Evolutionary conservation across 2,329 filamentous ascomycete genomes (phyloP).

Genomic region (Furcasterigmium sp.): DNA sequence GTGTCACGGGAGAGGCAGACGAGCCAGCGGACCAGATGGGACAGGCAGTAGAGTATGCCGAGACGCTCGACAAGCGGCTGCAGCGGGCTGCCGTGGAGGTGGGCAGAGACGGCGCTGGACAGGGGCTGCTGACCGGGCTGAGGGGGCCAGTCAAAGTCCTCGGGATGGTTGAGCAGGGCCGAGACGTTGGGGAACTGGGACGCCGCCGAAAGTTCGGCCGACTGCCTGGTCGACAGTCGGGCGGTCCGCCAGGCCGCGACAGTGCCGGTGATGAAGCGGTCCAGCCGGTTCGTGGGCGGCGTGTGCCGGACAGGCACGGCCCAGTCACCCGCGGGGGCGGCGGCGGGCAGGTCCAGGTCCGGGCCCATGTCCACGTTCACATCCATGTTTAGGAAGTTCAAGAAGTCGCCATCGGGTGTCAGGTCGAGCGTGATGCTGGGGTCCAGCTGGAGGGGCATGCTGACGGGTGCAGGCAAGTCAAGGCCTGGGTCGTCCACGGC

Average conservation of each 20-base stretch:
- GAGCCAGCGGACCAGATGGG: slow-evolving; percentile 13
- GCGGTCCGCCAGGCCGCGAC: not conserved
- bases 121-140: not conserved
- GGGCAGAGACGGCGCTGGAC: not conserved
- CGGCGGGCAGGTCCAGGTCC: not conserved
- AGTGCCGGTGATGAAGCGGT: not conserved
- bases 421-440: too few species aligned
- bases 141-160: too few species aligned
- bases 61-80: slow-evolving; percentile 11
- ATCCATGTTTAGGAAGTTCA: too few species aligned
- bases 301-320: too few species aligned
- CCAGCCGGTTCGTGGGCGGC: not conserved
- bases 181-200: slow-evolving; percentile 17
- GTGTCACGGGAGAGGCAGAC: slow-evolving; percentile 15
- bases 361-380: not conserved
- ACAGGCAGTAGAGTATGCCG: slow-evolving; percentile 12
- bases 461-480: too few species aligned
- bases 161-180: slow-evolving; percentile 13
- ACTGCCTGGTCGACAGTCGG: not conserved
- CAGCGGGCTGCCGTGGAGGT: not conserved
- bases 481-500: too few species aligned
- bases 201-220: slow-evolving; percentile 7
- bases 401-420: too few species aligned
- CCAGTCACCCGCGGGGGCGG: too few species aligned
- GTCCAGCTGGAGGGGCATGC: too few species aligned